A percentile compares a stretch with the other conserved stretches of the same genome.
These are phyloP conservation scores for Neofusicoccum laricinum DNA, from an alignment of 2,329 filamentous ascomycete species.

Conservation along the genomic window DNA sequence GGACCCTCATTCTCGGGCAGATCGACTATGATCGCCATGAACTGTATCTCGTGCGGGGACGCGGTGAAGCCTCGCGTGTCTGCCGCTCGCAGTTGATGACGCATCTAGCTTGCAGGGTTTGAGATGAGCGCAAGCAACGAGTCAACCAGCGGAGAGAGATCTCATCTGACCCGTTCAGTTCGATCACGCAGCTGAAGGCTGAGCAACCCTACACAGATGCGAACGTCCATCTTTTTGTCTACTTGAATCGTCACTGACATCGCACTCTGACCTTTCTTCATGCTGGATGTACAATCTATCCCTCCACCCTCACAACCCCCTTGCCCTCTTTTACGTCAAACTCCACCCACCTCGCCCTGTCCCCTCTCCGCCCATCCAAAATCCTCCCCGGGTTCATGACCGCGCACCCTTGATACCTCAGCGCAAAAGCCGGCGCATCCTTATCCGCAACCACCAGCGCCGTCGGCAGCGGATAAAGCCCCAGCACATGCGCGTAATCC, in stretches of 20 bases:
- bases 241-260: too few relatives aligned
- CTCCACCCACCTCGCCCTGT: slow-evolving; percentile 76
- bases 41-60: not conserved
- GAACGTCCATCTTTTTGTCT: too few relatives aligned
- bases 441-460: slow-evolving; percentile 79
- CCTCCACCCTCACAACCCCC: slow-evolving; percentile 27
- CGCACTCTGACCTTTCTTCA: not conserved
- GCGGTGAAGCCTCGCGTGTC: not conserved
- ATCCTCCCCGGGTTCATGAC: slow-evolving; percentile 89
- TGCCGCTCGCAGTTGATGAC: too few relatives aligned
- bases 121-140: not conserved
- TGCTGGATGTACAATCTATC: not conserved
- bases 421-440: slow-evolving; percentile 75
- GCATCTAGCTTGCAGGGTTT: not conserved
- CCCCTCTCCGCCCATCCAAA: slow-evolving; percentile 56
- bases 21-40: not conserved
- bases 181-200: too few relatives aligned
- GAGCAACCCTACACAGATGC: too few relatives aligned
- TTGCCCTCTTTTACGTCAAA: slow-evolving; percentile 53
- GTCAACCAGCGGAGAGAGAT: not conserved
- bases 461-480: slow-evolving; percentile 85
- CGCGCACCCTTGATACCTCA: slow-evolving; percentile 93
- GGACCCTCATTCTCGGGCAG: not conserved
- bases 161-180: too few relatives aligned
- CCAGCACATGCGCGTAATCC: slow-evolving; percentile 76